A percentile compares a stretch with the other conserved stretches of the same genome.
Conservation (phyloP, 345 rosid genomes). For the Lumnitzera racemosa region DNA sequence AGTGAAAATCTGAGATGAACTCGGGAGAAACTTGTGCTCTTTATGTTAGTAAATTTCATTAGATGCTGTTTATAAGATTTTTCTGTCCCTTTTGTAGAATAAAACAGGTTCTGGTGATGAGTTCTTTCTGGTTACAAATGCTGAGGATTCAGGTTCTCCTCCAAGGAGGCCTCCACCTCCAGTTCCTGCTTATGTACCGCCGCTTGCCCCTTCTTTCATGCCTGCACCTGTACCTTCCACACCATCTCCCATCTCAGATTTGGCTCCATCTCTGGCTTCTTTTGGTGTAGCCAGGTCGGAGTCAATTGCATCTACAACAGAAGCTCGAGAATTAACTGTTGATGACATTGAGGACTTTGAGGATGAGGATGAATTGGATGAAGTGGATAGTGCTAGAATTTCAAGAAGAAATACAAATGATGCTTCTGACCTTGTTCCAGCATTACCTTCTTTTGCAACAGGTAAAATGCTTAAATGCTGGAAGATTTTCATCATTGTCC, state of each 20-base stretch:
- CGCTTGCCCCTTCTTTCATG: conserved; percentile 18
- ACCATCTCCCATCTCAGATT: conserved; percentile 27
- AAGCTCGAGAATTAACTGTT: conserved; percentile 74
- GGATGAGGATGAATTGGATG: conserved; percentile 62
- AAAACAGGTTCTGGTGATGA: conserved; percentile 61
- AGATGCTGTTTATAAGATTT: not conserved
- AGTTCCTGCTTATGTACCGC: conserved; percentile 32
- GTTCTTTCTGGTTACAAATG: conserved; percentile 78
- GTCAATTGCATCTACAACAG: conserved; percentile 54
- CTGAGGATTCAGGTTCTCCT: conserved; percentile 86
- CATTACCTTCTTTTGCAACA: conserved; percentile 74
- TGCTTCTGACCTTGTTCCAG: conserved; percentile 66
- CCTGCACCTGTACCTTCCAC: conserved; percentile 31
- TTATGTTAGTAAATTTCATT: not conserved
- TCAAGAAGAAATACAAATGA: conserved; percentile 65
- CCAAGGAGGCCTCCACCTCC: conserved; percentile 88
- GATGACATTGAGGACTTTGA: conserved; percentile 99
- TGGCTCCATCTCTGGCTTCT: conserved; percentile 38
- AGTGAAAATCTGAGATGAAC: not conserved
- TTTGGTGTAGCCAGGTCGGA: conserved; percentile 53
- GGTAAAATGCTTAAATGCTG: conserved; percentile 32
- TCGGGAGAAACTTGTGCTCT: not conserved
- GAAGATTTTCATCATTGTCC: not conserved
- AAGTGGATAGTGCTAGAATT: conserved; percentile 54
- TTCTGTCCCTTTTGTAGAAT: conserved; percentile 44